phyloP scores from a whole-genome alignment of 176 grass and related monocot species.

The Poa annua region DNA sequence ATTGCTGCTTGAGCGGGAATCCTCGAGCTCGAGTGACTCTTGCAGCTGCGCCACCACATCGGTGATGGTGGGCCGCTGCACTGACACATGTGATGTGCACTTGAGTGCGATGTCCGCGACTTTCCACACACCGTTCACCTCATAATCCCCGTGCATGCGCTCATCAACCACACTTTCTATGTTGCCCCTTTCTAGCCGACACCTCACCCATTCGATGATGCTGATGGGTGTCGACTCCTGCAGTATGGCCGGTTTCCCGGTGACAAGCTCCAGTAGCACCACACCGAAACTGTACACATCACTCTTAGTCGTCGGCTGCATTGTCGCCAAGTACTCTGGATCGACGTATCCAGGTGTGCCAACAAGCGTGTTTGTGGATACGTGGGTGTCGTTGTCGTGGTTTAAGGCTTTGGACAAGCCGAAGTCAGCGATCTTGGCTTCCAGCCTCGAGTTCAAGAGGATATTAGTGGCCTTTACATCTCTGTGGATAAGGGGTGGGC shows the following conservation, averaged over 20 bases:
- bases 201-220: not conserved
- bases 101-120: not conserved
- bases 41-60: not conserved
- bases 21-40: not conserved
- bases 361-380: not conserved
- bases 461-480: not conserved
- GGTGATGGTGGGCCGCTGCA: not conserved
- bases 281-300: not conserved
- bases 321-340: not conserved
- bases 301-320: not conserved
- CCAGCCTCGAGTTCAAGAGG: not conserved
- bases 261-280: not conserved
- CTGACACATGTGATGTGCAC: not conserved
- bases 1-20: not conserved
- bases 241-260: not conserved
- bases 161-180: not conserved
- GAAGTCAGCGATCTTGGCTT: slow-evolving; percentile 1
- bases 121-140: slow-evolving; percentile 5
- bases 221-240: not conserved
- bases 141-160: not conserved
- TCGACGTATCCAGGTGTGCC: not conserved
- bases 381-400: not conserved
- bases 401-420: not conserved
- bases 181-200: not conserved
- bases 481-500: not conserved